phyloP scores from a whole-genome alignment of 176 grass and related monocot species.

The Zea mays region DNA sequence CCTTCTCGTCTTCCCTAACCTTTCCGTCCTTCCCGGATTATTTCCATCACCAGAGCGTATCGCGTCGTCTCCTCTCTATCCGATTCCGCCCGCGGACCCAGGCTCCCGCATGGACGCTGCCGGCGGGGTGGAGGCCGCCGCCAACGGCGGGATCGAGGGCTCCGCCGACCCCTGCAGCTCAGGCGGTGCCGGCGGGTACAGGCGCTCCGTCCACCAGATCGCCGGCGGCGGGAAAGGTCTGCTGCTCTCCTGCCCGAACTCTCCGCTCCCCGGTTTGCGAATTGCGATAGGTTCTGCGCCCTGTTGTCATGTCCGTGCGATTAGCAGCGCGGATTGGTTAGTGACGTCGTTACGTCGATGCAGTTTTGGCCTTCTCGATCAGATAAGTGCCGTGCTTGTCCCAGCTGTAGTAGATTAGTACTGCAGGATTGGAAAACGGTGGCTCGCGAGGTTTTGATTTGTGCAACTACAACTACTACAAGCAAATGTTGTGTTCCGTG shows the following conservation, averaged over 20 bases:
- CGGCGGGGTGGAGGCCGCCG: slow-evolving; percentile 33
- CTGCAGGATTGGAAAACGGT: slow-evolving; percentile 8
- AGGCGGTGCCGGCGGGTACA: slow-evolving; percentile 14
- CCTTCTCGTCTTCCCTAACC: background rate
- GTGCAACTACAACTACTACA: background rate
- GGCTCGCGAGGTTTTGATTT: background rate
- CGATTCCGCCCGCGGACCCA: background rate
- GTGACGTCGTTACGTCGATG: background rate
- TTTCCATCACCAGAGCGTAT: background rate
- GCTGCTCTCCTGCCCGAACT: background rate
- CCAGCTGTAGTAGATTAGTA: background rate
- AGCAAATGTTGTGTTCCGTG: background rate
- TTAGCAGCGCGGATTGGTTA: background rate
- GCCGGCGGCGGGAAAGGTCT: slow-evolving; percentile 78
- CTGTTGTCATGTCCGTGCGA: background rate
- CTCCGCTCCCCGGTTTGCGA: background rate
- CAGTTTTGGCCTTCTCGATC: background rate
- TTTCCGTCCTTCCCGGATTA: background rate
- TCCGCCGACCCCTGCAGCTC: slow-evolving; percentile 61
- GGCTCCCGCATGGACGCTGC: slow-evolving; percentile 39
- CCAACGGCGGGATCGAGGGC: slow-evolving; percentile 50
- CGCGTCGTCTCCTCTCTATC: background rate
- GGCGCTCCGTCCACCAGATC: slow-evolving; percentile 71
- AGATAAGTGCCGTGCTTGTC: background rate
- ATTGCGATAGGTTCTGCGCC: background rate